These are phyloP conservation scores for Claviceps fusiformis DNA, from an alignment of 2,329 filamentous ascomycete genomes.

Conservation along the genomic window DNA sequence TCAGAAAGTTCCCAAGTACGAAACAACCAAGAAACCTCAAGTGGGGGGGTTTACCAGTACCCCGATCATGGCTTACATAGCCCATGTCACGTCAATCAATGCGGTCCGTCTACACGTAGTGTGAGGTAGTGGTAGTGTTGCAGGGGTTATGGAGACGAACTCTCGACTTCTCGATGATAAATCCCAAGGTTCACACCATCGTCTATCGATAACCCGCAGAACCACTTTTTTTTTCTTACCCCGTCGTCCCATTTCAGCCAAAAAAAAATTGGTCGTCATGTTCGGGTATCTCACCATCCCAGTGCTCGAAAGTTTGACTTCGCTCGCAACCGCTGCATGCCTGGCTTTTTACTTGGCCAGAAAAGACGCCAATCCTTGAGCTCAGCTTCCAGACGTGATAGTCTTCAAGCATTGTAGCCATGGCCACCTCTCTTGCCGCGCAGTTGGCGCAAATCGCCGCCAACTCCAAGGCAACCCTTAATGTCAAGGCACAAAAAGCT, in stretches of 20 bases:
- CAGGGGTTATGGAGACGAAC: no score
- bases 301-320: neutral
- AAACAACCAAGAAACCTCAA: neutral
- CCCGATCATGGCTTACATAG: neutral
- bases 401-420: slow-evolving; percentile 25
- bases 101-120: neutral
- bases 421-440: slow-evolving; percentile 78
- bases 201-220: neutral
- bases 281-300: neutral
- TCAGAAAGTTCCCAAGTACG: neutral
- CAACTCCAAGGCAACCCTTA: slow-evolving; percentile 78
- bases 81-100: neutral
- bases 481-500: slow-evolving; percentile 84
- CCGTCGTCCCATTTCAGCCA: slow-evolving; percentile 9
- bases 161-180: no score
- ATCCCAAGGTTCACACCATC: neutral
- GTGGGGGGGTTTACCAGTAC: neutral
- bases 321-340: neutral
- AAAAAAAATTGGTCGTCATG: neutral
- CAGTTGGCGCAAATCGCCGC: slow-evolving; percentile 89
- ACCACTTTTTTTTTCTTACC: neutral
- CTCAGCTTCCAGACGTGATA: slow-evolving; percentile 1
- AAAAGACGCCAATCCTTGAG: neutral
- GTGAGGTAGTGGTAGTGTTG: neutral
- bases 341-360: neutral